Percentiles rank a stretch among this genome's conserved stretches.
phyloP scores from a whole-genome alignment of 164 flowering plant genomes.

The Brasenia schreberi region DNA sequence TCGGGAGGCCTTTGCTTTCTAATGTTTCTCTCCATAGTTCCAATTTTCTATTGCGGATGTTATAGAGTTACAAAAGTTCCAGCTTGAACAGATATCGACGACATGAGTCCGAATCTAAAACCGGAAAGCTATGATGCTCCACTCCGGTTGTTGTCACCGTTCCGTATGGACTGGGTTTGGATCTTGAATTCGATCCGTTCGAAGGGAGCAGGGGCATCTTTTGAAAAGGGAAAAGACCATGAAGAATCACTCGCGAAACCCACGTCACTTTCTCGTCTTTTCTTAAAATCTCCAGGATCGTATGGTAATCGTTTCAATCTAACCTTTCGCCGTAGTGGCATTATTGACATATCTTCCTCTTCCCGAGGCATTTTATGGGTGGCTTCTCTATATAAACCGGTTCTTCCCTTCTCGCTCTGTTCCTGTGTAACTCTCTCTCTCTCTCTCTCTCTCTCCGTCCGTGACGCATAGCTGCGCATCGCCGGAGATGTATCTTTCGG shows the following conservation, averaged over 20 bases:
- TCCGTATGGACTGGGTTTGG: not conserved
- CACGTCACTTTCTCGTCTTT: not conserved
- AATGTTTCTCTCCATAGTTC: too few relatives aligned
- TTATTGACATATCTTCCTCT: not conserved
- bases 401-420: not conserved
- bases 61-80: not conserved
- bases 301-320: not conserved
- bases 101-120: not conserved
- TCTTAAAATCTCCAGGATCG: not conserved
- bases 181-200: not conserved
- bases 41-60: too few relatives aligned
- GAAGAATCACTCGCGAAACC: too few relatives aligned
- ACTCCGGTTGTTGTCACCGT: not conserved
- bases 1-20: too few relatives aligned
- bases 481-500: not conserved
- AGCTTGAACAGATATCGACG: not conserved
- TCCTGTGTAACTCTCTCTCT: not conserved
- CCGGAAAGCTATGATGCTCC: not conserved
- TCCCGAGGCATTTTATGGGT: not conserved
- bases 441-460: constrained; percentile 1
- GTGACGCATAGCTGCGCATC: not conserved
- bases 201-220: not conserved
- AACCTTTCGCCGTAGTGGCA: not conserved
- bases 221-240: too few relatives aligned
- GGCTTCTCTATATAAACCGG: not conserved